phyloP scores from a whole-genome alignment of 176 grass and related monocot species.

The Oryza brachyantha region DNA sequence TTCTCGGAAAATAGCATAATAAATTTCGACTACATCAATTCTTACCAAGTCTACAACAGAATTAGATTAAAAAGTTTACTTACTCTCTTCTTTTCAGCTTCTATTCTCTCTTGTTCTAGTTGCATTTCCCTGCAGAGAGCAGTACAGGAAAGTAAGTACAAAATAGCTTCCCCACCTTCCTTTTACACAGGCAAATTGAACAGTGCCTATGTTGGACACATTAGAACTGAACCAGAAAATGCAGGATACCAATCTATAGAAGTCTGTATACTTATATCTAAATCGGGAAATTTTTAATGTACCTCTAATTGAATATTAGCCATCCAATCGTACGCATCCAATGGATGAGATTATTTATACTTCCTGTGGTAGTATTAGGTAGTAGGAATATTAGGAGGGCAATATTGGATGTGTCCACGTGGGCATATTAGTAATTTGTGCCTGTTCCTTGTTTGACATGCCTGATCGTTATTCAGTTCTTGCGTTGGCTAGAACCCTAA shows the following conservation, averaged over 20 bases:
- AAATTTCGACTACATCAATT: neutral
- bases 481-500: no score
- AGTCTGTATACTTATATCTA: neutral
- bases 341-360: no score
- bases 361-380: no score
- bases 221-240: neutral
- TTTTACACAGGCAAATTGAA: neutral
- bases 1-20: neutral
- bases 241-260: neutral
- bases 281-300: no score
- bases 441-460: no score
- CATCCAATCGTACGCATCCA: no score
- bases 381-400: no score
- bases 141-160: slow-evolving; percentile 3
- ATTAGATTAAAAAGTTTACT: neutral
- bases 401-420: no score
- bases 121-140: slow-evolving; percentile 76
- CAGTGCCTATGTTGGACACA: neutral
- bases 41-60: neutral
- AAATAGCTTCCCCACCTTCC: neutral
- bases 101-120: slow-evolving; percentile 81
- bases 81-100: slow-evolving; percentile 80
- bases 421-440: no score
- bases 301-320: no score
- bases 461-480: no score